Evolutionary conservation across 2,329 filamentous ascomycete species (phyloP).

Genomic region (Sporothrix globosa): DNA sequence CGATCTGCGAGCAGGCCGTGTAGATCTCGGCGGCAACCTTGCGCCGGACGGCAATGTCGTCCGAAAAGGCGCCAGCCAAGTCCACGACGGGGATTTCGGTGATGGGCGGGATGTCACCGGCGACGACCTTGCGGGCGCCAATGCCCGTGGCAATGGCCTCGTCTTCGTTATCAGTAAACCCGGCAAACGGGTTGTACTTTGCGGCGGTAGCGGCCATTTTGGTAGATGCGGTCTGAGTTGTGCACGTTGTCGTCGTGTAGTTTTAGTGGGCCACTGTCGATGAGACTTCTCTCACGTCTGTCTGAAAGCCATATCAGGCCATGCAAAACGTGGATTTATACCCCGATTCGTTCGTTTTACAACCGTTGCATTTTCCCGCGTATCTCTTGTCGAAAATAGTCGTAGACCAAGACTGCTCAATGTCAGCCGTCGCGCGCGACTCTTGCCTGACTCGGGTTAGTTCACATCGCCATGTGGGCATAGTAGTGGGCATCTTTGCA

Average conservation of each 20-base stretch:
- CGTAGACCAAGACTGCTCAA: background rate
- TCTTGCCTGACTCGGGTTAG: constrained; percentile 6
- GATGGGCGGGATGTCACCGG: background rate
- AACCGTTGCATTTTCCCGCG: background rate
- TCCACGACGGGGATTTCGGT: background rate
- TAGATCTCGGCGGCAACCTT: constrained; percentile 10
- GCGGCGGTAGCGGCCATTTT: background rate
- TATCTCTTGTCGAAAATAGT: constrained; percentile 11
- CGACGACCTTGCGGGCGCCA: background rate
- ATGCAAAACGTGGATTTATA: constrained; percentile 12
- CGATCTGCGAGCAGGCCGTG: constrained; percentile 12
- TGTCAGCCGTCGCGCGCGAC: background rate
- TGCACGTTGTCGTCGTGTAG: background rate
- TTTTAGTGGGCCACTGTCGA: background rate
- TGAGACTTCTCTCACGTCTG: too few relatives aligned
- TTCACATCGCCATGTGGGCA: background rate
- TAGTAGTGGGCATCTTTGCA: background rate
- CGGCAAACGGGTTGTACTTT: background rate
- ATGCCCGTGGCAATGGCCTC: constrained; percentile 7
- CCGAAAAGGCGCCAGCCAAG: constrained; percentile 3
- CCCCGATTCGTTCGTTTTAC: background rate
- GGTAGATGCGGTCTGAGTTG: background rate
- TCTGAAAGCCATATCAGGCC: background rate
- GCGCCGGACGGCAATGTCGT: background rate
- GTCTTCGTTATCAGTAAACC: constrained; percentile 10